Base-by-base conservation (phyloP, 148 eudicot species). In the Silene conica region DNA sequence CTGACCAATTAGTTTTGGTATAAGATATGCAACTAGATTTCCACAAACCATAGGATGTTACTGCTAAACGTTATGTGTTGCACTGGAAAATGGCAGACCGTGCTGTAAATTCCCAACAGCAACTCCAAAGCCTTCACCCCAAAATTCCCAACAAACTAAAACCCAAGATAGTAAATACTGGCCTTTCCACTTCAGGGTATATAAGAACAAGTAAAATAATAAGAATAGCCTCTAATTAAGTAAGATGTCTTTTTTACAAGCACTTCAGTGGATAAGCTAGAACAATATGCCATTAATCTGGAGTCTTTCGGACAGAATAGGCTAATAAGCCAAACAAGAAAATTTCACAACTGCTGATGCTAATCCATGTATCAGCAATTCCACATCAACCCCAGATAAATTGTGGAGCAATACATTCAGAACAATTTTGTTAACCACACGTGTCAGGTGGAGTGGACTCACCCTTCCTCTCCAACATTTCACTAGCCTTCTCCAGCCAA, bases 401-500 rank as follows among this genome's bases (percentile, higher is more conserved):
- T 22, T 48, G 15, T 5, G 57, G 68, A 75, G 64, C 19, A 63
- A 63, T 52, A 70, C 74, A 62, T 13, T 31, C 20, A 34, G 12
- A 9, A 60, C 60, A 74, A 2, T 14, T 14, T 13, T 46, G 48
- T 15, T 21, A 21, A 67, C 73, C 41, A 57, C 28, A 58, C 23
- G 67, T 66, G 64, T 57, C 25, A 72, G 57, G 61, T 73, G 0
- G 8, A 56, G 45, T 14, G 20, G 54, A 43, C 59, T 64, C 25
- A 22, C 21, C 41, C 43, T 58, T 70, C 66, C n/a, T 63, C 73
- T 22, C 41, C 78, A 50, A 71, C 54, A 45, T 8, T 43, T 67
- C 46, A 3, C 55, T 43, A 41, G 93, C 93, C 82, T 82, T 90
- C 73, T 79, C 82, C 84, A 84, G 22, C 98, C 98, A 95, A 64